Conservation (phyloP, 2,329 filamentous ascomycete genomes). For the Incumbomyces lentus region DNA sequence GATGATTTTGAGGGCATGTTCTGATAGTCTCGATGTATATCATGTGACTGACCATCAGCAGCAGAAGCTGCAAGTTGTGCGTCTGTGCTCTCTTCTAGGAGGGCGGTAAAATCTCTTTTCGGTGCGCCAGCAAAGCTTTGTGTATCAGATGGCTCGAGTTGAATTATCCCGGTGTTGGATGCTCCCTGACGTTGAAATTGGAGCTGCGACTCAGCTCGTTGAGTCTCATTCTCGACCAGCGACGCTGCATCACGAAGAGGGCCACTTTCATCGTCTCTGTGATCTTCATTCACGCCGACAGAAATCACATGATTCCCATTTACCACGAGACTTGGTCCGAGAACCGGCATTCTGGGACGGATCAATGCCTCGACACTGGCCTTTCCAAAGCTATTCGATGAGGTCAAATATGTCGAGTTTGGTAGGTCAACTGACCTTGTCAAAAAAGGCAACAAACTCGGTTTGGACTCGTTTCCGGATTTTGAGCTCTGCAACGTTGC, state of each 20-base stretch:
- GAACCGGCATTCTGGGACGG: conserved; percentile 41
- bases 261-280: background rate
- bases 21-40: background rate
- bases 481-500: no score
- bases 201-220: no score
- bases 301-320: no score
- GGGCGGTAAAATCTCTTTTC: conserved; percentile 5
- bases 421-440: conserved; percentile 46
- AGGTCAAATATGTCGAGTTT: conserved; percentile 24
- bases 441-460: conserved; percentile 73
- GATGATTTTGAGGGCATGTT: background rate
- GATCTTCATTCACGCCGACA: background rate
- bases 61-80: conserved; percentile 3
- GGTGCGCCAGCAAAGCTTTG: background rate
- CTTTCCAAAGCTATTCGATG: conserved; percentile 27
- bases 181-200: no score
- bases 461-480: conserved; percentile 14
- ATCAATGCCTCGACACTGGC: conserved; percentile 56
- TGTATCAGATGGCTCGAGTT: background rate
- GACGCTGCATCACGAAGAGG: background rate
- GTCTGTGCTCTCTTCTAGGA: conserved; percentile 3
- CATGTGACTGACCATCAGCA: background rate
- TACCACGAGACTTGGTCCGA: conserved; percentile 10
- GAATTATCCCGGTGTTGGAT: no score
- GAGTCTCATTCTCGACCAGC: no score